Evolutionary conservation across 768 basidiomycete species (phyloP).

Genomic region (Hydnomerulius pinastri): DNA sequence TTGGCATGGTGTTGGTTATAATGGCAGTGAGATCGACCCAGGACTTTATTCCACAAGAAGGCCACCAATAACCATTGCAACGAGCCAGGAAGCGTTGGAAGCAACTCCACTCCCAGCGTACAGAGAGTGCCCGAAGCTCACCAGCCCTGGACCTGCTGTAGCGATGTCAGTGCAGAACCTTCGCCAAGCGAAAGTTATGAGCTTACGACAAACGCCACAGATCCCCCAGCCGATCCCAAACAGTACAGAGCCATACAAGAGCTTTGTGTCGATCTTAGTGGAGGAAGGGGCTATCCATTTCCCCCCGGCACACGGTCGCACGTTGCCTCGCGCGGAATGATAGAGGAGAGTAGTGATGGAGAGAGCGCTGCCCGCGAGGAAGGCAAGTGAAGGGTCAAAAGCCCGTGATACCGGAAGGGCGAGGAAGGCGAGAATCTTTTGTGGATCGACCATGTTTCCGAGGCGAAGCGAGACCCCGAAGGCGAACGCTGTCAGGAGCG

Average conservation of each 20-base stretch:
- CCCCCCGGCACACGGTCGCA: constrained; percentile 44
- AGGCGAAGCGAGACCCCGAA: constrained; percentile 58
- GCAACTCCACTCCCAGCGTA: constrained; percentile 35
- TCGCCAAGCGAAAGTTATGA: not conserved
- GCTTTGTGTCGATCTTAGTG: constrained; percentile 43
- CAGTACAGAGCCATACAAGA: constrained; percentile 52
- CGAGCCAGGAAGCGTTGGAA: constrained; percentile 44
- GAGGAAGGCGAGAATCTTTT: constrained; percentile 53
- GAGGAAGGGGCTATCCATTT: constrained; percentile 43
- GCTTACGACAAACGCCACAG: constrained; percentile 63
- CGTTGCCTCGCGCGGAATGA: constrained; percentile 37
- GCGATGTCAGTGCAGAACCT: not conserved
- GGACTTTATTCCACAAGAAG: constrained; percentile 3
- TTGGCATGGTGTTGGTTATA: no score
- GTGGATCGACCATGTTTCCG: constrained; percentile 52
- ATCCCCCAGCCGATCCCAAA: constrained; percentile 69
- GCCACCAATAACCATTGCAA: constrained; percentile 27
- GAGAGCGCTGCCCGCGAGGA: constrained; percentile 54
- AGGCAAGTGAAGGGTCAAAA: constrained; percentile 59
- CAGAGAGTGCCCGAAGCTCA: constrained; percentile 58
- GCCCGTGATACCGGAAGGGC: constrained; percentile 47
- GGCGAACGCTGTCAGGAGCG: constrained; percentile 44
- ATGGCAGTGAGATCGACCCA: not conserved
- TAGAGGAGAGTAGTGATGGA: constrained; percentile 49
- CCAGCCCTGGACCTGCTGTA: constrained; percentile 61